Base-by-base conservation (phyloP, 1,284 basidiomycete genomes). In the Cryptococcus sp. region DNA sequence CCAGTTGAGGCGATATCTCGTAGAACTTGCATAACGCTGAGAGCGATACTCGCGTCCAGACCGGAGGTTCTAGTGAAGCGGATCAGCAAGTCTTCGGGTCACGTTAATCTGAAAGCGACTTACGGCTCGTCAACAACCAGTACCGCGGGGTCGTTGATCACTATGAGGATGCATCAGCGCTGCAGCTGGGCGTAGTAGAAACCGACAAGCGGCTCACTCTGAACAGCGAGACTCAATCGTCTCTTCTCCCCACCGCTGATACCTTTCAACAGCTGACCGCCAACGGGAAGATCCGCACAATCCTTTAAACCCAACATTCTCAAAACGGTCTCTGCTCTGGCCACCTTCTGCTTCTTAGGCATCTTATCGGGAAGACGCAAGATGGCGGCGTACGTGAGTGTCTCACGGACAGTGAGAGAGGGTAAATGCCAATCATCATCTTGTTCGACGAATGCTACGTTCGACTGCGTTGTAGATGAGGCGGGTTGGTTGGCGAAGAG, bases 241-340 rank as follows among this genome's bases (percentile, higher is more conserved):
- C 83, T 67, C 68, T 84, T 84, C 69, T 84, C 83, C 25, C 83
- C 83, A 3, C 83, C 83, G 10, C 78, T 80, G 40, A 84, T 84
- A 1, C 83, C 78, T 65, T 79, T 83, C 45, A 83, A 55, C 20
- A 83, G 65, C 47, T 80, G 78, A 2, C 83, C 82, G 17, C 83
- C 83, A 19, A 84, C 81, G n/a, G 83, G 75, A 20, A 80, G 76
- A 63, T 84, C 81, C 23, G 83, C 83, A 60, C 83, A 84, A 54
- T 82, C 78, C 58, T 81, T 80, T 41, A 85, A 61, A 0, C 83
- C 83, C 23, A 85, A 77, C 79, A 81, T 81, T 39, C 73, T 64
- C 27, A 83, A 62, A 0, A 83, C 81, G 23, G 80, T 82, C 57
- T 83, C 83, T 2, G 82, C 82, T 8, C 82, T 68, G 1, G 78